phyloP scores from a whole-genome alignment of 2,329 filamentous ascomycete genomes.

The Fusarium penzigii region DNA sequence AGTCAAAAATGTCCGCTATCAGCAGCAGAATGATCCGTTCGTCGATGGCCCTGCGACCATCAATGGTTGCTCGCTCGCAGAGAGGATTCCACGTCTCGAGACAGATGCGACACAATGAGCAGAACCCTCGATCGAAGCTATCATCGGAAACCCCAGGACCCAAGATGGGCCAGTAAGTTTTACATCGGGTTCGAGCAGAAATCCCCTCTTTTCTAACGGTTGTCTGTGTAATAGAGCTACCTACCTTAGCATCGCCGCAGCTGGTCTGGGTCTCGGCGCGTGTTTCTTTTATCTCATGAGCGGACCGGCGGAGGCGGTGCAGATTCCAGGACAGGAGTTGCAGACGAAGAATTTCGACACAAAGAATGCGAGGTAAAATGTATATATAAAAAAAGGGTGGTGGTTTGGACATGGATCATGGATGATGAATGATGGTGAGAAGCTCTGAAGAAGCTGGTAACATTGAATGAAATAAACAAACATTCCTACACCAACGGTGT shows the following conservation, averaged over 20 bases:
- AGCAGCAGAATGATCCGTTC: conserved; percentile 15
- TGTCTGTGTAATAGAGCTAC: conserved; percentile 1
- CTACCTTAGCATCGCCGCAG: conserved; percentile 9
- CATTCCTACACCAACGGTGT: too few species aligned
- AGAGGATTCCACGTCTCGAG: conserved; percentile 10
- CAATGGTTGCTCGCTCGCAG: neutral
- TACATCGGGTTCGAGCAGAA: neutral
- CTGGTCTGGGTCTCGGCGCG: conserved; percentile 17
- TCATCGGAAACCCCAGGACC: neutral
- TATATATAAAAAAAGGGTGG: too few species aligned
- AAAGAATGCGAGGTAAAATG: neutral
- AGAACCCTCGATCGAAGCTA: conserved; percentile 9
- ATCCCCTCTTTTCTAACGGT: neutral
- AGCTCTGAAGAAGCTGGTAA: too few species aligned
- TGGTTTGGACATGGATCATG: neutral
- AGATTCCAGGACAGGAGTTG: conserved; percentile 1
- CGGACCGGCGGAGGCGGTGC: conserved; percentile 5
- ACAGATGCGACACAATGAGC: neutral
- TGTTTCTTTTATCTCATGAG: conserved; percentile 17
- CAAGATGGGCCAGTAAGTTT: conserved; percentile 6
- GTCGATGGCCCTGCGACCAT: conserved; percentile 11
- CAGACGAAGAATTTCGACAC: neutral
- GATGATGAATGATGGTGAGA: neutral
- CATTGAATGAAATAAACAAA: too few species aligned
- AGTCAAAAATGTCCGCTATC: conserved; percentile 12